Percentiles rank a stretch among this genome's conserved stretches.
Conservation (phyloP, 2,329 filamentous ascomycete species). For the Scedosporium dehoogii region DNA sequence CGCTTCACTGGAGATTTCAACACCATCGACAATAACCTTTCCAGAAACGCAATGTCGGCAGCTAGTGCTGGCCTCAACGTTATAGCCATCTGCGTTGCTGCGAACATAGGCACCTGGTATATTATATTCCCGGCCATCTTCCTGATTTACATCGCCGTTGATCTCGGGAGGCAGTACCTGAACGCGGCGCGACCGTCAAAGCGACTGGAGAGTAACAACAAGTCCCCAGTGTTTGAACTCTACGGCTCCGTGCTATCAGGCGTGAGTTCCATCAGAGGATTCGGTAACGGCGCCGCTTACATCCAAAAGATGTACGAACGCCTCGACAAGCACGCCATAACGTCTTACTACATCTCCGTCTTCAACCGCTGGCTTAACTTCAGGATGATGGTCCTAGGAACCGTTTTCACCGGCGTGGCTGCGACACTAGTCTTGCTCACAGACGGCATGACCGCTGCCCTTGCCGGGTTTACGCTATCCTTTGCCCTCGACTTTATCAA, state of each 20-base stretch:
- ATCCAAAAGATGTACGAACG: conserved; percentile 58
- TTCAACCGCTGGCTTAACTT: conserved; percentile 72
- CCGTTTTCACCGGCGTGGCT: conserved; percentile 43
- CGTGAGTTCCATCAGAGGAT: conserved; percentile 66
- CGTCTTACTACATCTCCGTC: conserved; percentile 59
- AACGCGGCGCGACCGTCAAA: conserved; percentile 66
- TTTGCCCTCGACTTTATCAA: conserved; percentile 63
- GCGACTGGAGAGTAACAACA: conserved; percentile 65
- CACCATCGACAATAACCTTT: conserved; percentile 55
- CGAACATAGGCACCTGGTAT: conserved; percentile 55
- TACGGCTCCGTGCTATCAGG: conserved; percentile 65
- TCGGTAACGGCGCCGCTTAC: conserved; percentile 58
- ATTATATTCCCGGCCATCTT: conserved; percentile 53
- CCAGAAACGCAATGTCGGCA: background rate
- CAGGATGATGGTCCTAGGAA: conserved; percentile 60
- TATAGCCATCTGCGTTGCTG: conserved; percentile 56
- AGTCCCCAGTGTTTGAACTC: conserved; percentile 72
- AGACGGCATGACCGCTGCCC: conserved; percentile 52
- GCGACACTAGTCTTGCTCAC: conserved; percentile 49
- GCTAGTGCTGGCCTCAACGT: conserved; percentile 36
- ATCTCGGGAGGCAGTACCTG: conserved; percentile 54
- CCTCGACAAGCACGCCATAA: conserved; percentile 58
- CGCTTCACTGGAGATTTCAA: conserved; percentile 71
- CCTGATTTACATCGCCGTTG: conserved; percentile 47
- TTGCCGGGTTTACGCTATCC: conserved; percentile 66